These are phyloP conservation scores for Tolypocladium cylindrosporum DNA, from an alignment of 2,329 filamentous ascomycete species.

Conservation along the genomic window DNA sequence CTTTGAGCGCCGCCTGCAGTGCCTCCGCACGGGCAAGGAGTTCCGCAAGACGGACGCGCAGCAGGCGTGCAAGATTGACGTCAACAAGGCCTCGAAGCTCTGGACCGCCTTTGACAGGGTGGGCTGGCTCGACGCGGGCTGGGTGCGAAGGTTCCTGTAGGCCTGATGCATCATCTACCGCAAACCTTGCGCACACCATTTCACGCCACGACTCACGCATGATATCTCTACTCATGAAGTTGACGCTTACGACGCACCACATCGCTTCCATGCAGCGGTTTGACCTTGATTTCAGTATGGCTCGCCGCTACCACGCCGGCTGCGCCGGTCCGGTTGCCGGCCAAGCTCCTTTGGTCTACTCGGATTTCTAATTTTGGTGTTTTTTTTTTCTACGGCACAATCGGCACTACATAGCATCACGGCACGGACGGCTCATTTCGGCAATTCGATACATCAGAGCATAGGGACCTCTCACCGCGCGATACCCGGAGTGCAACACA, in stretches of 20 bases:
- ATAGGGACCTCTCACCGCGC: conserved; percentile 18
- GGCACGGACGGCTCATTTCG: conserved; percentile 21
- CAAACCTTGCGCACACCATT: not conserved
- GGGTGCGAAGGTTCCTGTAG: conserved; percentile 27
- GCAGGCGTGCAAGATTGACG: conserved; percentile 95
- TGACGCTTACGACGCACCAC: not conserved
- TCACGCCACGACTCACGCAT: not conserved
- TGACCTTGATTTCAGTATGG: not conserved
- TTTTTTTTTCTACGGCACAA: conserved; percentile 4
- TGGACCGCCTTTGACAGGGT: conserved; percentile 85
- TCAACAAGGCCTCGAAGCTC: conserved; percentile 92
- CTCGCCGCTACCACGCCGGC: not conserved
- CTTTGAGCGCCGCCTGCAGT: conserved; percentile 66
- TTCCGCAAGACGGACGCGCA: conserved; percentile 95
- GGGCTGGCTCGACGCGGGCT: conserved; percentile 60
- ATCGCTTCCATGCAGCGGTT: not conserved
- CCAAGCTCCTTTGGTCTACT: conserved; percentile 1
- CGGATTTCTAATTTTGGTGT: conserved; percentile 1
- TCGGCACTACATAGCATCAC: conserved; percentile 14
- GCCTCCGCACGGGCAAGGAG: conserved; percentile 60
- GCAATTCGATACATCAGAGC: conserved; percentile 23
- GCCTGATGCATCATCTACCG: not conserved
- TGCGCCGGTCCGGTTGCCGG: not conserved
- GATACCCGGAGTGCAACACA: conserved; percentile 31
- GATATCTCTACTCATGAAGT: not conserved